Percentiles rank a stretch among this genome's conserved stretches.
Evolutionary conservation across 257 asterid genomes (phyloP).

Genomic region (Handroanthus guayacan): DNA sequence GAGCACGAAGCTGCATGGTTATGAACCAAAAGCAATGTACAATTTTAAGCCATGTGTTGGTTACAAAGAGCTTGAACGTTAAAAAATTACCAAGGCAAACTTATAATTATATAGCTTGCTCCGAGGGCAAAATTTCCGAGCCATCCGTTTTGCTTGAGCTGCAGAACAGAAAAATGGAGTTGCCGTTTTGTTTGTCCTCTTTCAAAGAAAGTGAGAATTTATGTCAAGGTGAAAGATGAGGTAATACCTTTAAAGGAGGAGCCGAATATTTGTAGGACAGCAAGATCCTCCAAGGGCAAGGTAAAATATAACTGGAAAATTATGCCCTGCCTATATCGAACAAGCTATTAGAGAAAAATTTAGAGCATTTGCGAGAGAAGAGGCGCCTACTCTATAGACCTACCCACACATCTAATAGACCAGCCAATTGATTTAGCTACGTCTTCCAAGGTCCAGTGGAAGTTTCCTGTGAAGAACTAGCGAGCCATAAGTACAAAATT

Average conservation of each 20-base stretch:
- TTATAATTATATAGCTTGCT: constrained; percentile 93
- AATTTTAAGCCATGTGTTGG: constrained; percentile 14
- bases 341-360: constrained; percentile 30
- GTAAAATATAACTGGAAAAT: constrained; percentile 81
- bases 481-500: no score
- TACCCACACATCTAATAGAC: constrained; percentile 91
- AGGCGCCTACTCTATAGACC: constrained; percentile 43
- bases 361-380: constrained; percentile 17
- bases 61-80: constrained; percentile 29
- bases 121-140: constrained; percentile 96
- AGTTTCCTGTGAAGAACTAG: no score
- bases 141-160: constrained; percentile 99
- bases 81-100: constrained; percentile 83
- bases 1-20: neutral
- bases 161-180: constrained; percentile 38
- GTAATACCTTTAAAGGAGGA: constrained; percentile 88
- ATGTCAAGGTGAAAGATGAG: constrained; percentile 31
- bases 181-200: constrained; percentile 13
- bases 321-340: constrained; percentile 82
- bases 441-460: constrained; percentile 51
- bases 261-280: constrained; percentile 96
- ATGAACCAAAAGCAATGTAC: neutral
- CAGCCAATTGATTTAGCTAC: constrained; percentile 90
- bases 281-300: constrained; percentile 97
- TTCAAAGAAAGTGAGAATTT: constrained; percentile 19